Evolutionary conservation across 2,329 filamentous ascomycete species (phyloP), one percentile per base, ranked within the genome.

Genomic region (Cladosporium halotolerans): DNA sequence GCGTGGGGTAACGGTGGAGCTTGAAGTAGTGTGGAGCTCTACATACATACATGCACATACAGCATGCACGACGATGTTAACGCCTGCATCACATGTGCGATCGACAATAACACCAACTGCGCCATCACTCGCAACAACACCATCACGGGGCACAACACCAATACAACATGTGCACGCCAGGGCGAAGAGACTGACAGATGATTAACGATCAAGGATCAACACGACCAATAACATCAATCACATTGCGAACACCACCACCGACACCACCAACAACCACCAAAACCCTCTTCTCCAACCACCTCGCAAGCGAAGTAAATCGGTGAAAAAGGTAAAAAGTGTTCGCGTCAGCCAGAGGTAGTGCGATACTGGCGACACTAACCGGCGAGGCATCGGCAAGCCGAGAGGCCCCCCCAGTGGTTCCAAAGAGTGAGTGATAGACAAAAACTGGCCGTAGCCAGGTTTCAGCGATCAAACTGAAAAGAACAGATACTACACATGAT

Each of bases 391-490:
- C 47, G 43, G 47, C 47, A 50, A 50, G 47, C 47, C 43, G 47
- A 50, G 47, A 38, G 47, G 47, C 3, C 23, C 47, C 47, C 39
- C 18, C 47, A 32, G 31, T 50, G 47, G 31, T 42, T 50, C 47
- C 47, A 50, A 50, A 50, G 34, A 50, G 47, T 50, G 42, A 36
- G 34, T 50, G 42, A 50, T 18, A 18, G 16, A 42, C 47, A 11
- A 16, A 42, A 42, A 18, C 38, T 50, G 28, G 14, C 46, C 46
- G 46, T 50, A 50, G 46, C 14, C 28, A 50, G 38, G 46, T 50
- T 50, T 50, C 46, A 50, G 46, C 41, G 46, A 50, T 50, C 42
- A 50, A 50, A 50, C 46, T 50, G 46, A 50, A 50, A 50, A 50
- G 46, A 50, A 50, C 46, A 50, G 46, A 50, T 50, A 50, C 46